Conservation (phyloP, 1,284 basidiomycete genomes). For the Trametes sp. region DNA sequence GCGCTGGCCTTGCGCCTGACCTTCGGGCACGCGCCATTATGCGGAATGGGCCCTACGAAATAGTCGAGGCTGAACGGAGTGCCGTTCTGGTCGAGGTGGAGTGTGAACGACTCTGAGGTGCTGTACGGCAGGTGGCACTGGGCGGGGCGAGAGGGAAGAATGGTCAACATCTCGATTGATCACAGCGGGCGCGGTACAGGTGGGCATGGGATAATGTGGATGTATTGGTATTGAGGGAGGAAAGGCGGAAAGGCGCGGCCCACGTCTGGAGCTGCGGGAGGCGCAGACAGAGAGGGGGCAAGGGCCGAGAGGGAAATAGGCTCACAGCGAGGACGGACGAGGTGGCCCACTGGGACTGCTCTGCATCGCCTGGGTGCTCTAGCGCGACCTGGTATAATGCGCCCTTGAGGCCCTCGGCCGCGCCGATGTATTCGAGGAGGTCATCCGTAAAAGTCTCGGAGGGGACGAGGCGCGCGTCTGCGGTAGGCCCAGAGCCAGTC, state of each 20-base stretch:
- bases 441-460: conserved; percentile 51
- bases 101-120: conserved; percentile 60
- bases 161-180: conserved; percentile 22
- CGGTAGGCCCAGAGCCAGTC: conserved; percentile 36
- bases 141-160: conserved; percentile 20
- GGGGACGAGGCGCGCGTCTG: conserved; percentile 39
- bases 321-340: conserved; percentile 78
- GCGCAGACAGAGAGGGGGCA: not conserved
- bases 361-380: conserved; percentile 56
- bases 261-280: conserved; percentile 21
- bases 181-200: not conserved
- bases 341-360: conserved; percentile 62
- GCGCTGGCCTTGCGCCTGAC: conserved; percentile 31
- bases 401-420: conserved; percentile 34
- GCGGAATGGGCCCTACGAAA: conserved; percentile 69
- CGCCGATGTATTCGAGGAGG: conserved; percentile 18
- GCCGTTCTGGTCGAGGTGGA: conserved; percentile 59
- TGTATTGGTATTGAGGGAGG: conserved; percentile 18
- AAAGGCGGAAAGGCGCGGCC: conserved; percentile 11
- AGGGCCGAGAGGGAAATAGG: conserved; percentile 31
- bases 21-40: conserved; percentile 68
- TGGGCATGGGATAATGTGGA: conserved; percentile 5
- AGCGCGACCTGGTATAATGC: conserved; percentile 81
- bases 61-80: conserved; percentile 72
- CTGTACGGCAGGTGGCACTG: conserved; percentile 68